Evolutionary conservation across 169 alveolate genomes (phyloP).

Genomic region (Cryptosporidium sp.): DNA sequence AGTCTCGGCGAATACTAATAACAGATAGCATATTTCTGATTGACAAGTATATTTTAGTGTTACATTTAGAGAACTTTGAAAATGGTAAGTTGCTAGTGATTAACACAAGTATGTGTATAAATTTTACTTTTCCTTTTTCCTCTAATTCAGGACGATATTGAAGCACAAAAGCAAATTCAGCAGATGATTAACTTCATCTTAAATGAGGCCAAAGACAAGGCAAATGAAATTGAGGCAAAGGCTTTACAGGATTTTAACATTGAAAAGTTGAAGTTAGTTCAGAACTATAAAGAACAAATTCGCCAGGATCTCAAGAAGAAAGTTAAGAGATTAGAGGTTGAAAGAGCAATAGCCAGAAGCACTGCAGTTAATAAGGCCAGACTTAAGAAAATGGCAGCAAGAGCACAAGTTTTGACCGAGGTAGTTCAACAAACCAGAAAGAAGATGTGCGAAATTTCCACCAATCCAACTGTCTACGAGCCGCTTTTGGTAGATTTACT

Average conservation of each 20-base stretch:
- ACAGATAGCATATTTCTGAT: not conserved
- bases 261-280: slow-evolving; percentile 91
- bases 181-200: slow-evolving; percentile 94
- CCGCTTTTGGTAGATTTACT: slow-evolving; percentile 56
- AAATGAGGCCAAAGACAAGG: slow-evolving; percentile 94
- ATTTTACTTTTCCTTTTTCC: not conserved
- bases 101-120: not conserved
- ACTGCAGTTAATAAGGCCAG: slow-evolving; percentile 90
- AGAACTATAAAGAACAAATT: slow-evolving; percentile 90
- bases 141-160: slow-evolving; percentile 86
- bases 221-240: slow-evolving; percentile 92
- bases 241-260: slow-evolving; percentile 93
- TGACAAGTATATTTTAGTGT: not conserved
- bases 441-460: slow-evolving; percentile 79
- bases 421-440: slow-evolving; percentile 82
- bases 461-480: slow-evolving; percentile 42
- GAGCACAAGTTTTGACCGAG: slow-evolving; percentile 84
- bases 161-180: slow-evolving; percentile 92
- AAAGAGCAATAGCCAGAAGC: slow-evolving; percentile 85
- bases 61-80: not conserved
- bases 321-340: slow-evolving; percentile 73
- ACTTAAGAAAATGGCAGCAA: slow-evolving; percentile 88
- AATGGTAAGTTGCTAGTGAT: not conserved
- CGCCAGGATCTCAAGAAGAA: slow-evolving; percentile 84
- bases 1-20: not conserved